Percentiles rank a stretch among this genome's conserved stretches.
Conservation (phyloP, 2,329 filamentous ascomycete genomes). For the Gnomoniopsis smithogilvyi region DNA sequence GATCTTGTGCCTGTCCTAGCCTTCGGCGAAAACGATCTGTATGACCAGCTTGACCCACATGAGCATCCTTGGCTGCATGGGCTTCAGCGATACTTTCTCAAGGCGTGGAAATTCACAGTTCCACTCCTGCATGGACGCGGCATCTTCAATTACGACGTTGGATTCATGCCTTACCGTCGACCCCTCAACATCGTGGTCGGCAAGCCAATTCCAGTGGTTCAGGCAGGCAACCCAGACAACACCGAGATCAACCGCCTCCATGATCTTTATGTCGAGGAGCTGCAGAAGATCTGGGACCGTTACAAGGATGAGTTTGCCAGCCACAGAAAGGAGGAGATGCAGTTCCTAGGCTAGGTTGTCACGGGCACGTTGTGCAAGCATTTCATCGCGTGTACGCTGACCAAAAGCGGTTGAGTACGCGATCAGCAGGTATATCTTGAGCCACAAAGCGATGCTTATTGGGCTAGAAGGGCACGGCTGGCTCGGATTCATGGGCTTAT, state of each 20-base stretch:
- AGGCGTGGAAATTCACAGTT: slow-evolving; percentile 85
- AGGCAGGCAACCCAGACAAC: slow-evolving; percentile 62
- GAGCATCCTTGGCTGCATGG: slow-evolving; percentile 77
- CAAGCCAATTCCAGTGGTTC: slow-evolving; percentile 68
- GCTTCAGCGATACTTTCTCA: slow-evolving; percentile 80
- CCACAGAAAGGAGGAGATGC: slow-evolving; percentile 60
- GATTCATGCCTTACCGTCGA: slow-evolving; percentile 87
- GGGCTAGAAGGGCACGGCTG: too few relatives aligned
- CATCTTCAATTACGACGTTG: slow-evolving; percentile 97
- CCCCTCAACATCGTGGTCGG: slow-evolving; percentile 90
- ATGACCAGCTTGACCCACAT: slow-evolving; percentile 80
- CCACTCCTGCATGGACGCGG: slow-evolving; percentile 87
- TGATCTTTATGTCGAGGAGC: slow-evolving; percentile 70
- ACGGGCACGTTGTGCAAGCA: not conserved
- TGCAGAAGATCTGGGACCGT: slow-evolving; percentile 69
- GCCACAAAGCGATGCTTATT: too few relatives aligned
- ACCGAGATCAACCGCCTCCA: slow-evolving; percentile 80
- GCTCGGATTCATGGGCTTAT: too few relatives aligned
- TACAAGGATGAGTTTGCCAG: slow-evolving; percentile 75
- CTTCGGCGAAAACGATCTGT: slow-evolving; percentile 95
- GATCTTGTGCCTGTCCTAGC: slow-evolving; percentile 89
- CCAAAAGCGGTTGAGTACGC: not conserved
- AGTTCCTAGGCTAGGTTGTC: slow-evolving; percentile 56
- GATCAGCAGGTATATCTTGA: too few relatives aligned
- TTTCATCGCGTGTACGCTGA: not conserved